phyloP scores from a whole-genome alignment of 2,329 filamentous ascomycete species.

The Phialemoniopsis sp. region DNA sequence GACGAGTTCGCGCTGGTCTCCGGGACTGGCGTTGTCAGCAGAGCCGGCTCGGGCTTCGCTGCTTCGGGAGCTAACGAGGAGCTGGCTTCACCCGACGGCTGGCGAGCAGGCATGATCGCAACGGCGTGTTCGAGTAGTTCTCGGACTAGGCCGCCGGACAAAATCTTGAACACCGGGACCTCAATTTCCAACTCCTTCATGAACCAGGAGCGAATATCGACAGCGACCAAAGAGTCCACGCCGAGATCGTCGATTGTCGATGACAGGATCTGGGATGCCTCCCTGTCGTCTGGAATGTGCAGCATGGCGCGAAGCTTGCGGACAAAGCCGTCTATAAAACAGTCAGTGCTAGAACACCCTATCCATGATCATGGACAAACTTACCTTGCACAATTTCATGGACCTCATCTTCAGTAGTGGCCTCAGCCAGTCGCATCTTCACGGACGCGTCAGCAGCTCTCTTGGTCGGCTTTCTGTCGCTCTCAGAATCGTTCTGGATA shows the following conservation, averaged over 20 bases:
- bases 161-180: conserved; percentile 39
- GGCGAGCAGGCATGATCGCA: background rate
- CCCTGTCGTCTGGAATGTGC: conserved; percentile 4
- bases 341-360: background rate
- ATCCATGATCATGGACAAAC: background rate
- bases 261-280: conserved; percentile 1
- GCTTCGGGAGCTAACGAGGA: background rate
- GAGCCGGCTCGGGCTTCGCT: background rate
- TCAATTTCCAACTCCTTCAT: conserved; percentile 35
- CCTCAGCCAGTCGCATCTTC: conserved; percentile 1
- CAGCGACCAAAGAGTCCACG: conserved; percentile 20
- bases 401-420: background rate
- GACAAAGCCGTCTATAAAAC: conserved; percentile 6
- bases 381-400: conserved; percentile 2
- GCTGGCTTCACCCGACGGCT: background rate
- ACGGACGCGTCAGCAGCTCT: conserved; percentile 1
- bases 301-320: conserved; percentile 9
- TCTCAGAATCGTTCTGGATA: conserved; percentile 1
- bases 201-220: conserved; percentile 42
- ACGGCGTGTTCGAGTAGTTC: conserved; percentile 7
- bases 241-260: conserved; percentile 13
- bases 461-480: background rate
- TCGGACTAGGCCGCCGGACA: conserved; percentile 23
- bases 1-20: background rate
- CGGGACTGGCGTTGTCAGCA: background rate